phyloP scores from a whole-genome alignment of 306 rosid species.

The barrel medic (Medicago truncatula) region MtrunA17r5.0-ANR NC_053044.1:27440001-27440500 shows the following conservation, averaged over 20 bases:
- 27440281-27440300: slow-evolving; percentile 16
- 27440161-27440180: not conserved
- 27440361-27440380: slow-evolving; percentile 91
- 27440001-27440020: not conserved
- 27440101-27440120: not conserved
- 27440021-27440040: not conserved
- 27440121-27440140: not conserved
- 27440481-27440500: too few species aligned
- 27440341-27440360: slow-evolving; percentile 96
- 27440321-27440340: slow-evolving; percentile 88
- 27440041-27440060: not conserved
- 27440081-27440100: not conserved
- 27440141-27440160: not conserved
- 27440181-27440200: slow-evolving; percentile 7
- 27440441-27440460: too few species aligned
- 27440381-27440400: slow-evolving; percentile 85
- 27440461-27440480: too few species aligned
- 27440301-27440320: slow-evolving; percentile 37
- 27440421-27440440: slow-evolving; percentile 93
- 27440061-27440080: not conserved
- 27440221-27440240: slow-evolving; percentile 17
- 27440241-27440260: not conserved
- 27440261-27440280: not conserved
- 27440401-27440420: slow-evolving; percentile 98
- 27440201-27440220: not conserved